These are phyloP conservation scores for Mycena pura DNA, from an alignment of 768 basidiomycete species.

Conservation along the genomic window DNA sequence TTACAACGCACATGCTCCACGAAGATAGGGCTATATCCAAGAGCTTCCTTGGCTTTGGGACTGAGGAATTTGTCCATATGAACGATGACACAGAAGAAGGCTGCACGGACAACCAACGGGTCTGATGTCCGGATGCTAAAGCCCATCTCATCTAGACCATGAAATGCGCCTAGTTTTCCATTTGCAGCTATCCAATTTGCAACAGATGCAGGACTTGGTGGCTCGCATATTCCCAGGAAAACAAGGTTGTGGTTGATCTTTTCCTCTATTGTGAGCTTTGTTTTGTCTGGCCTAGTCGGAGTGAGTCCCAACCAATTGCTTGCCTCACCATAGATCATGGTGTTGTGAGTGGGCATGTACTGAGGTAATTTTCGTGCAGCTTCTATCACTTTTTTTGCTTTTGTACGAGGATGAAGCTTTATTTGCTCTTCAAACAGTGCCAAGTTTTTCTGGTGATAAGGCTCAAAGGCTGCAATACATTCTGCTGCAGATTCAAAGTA, in stretches of 20 bases:
- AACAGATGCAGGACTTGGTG: too few relatives aligned
- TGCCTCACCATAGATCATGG: neutral
- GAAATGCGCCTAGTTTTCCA: conserved; percentile 10
- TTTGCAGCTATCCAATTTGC: conserved; percentile 19
- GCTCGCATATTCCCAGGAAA: conserved; percentile 7
- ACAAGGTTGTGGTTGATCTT: conserved; percentile 20
- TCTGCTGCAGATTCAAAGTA: neutral
- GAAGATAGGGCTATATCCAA: conserved; percentile 28
- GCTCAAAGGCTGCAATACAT: neutral
- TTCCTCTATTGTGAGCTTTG: neutral
- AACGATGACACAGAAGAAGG: conserved; percentile 15
- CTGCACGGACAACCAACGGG: neutral
- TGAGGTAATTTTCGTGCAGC: neutral
- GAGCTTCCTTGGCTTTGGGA: conserved; percentile 10
- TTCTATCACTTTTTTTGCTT: neutral
- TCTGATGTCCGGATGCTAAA: conserved; percentile 6
- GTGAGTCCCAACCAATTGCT: neutral
- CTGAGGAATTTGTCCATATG: conserved; percentile 15
- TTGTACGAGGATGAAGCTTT: neutral
- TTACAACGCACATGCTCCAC: conserved; percentile 30
- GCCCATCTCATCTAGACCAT: conserved; percentile 10
- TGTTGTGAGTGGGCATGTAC: neutral
- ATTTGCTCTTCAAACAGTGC: neutral
- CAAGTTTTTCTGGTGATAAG: neutral
- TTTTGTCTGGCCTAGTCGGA: neutral